Evolutionary conservation across 768 basidiomycete species (phyloP).

Genomic region (Mycena sanguinolenta): DNA sequence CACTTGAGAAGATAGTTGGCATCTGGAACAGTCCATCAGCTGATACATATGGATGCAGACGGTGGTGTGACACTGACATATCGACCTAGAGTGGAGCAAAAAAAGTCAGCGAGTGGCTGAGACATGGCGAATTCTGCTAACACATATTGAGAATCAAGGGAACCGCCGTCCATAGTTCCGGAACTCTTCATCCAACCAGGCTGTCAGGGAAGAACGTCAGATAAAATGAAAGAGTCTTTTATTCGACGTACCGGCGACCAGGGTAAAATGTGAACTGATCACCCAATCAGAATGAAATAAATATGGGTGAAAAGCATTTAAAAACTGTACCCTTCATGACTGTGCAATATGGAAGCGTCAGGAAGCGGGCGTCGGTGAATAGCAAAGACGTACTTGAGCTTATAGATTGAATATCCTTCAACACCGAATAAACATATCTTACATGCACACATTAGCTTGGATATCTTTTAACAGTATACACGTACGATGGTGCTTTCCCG

Average conservation of each 20-base stretch:
- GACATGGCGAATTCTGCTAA: background rate
- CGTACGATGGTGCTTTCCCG: conserved; percentile 68
- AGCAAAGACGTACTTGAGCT: conserved; percentile 47
- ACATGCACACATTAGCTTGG: too few relatives aligned
- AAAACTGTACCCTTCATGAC: conserved; percentile 41
- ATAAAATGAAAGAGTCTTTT: background rate
- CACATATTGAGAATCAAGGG: conserved; percentile 55
- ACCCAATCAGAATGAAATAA: conserved; percentile 8
- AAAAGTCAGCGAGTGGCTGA: background rate
- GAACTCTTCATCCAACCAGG: conserved; percentile 86
- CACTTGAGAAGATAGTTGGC: conserved; percentile 80
- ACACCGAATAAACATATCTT: too few relatives aligned
- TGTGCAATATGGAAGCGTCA: background rate
- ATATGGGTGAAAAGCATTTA: background rate
- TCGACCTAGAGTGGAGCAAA: background rate
- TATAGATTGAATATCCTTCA: conserved; percentile 73
- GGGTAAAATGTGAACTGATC: conserved; percentile 67
- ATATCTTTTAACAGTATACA: too few relatives aligned
- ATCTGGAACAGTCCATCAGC: conserved; percentile 55
- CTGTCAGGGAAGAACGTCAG: conserved; percentile 48
- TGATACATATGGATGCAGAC: background rate
- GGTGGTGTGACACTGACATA: conserved; percentile 9
- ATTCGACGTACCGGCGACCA: conserved; percentile 77
- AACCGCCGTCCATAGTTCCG: conserved; percentile 77
- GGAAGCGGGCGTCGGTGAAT: background rate